phyloP scores from a whole-genome alignment of 257 asterid species.

The Salvia splendens region DNA sequence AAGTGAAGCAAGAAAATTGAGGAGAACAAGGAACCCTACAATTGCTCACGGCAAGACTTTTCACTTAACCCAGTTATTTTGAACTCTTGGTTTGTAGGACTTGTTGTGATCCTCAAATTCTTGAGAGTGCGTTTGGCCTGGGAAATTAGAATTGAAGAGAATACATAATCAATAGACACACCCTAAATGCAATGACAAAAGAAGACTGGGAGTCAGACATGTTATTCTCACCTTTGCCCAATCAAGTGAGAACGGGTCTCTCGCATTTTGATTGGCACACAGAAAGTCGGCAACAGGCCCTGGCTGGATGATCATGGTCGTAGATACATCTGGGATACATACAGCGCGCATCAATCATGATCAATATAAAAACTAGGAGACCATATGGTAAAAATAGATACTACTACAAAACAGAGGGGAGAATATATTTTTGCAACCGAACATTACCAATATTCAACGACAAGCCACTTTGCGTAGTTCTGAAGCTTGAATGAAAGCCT shows the following conservation, averaged over 20 bases:
- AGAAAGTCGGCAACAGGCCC: slow-evolving; percentile 77
- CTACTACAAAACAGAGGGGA: neutral
- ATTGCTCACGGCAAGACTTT: slow-evolving; percentile 65
- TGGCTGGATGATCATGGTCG: slow-evolving; percentile 87
- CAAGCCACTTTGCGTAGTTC: slow-evolving; percentile 82
- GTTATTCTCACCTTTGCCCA: slow-evolving; percentile 66
- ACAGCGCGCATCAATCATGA: slow-evolving; percentile 11
- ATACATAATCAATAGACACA: slow-evolving; percentile 9
- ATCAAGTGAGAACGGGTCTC: slow-evolving; percentile 72
- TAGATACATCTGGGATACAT: slow-evolving; percentile 64
- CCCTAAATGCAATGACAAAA: neutral
- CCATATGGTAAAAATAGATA: neutral
- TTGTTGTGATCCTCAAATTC: slow-evolving; percentile 72
- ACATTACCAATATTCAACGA: slow-evolving; percentile 78
- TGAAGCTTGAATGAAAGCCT: slow-evolving; percentile 89
- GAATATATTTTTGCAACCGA: neutral
- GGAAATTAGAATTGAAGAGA: slow-evolving; percentile 24
- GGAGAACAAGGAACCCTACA: slow-evolving; percentile 41
- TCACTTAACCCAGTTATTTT: slow-evolving; percentile 89
- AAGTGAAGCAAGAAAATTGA: slow-evolving; percentile 12
- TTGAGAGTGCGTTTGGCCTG: slow-evolving; percentile 81
- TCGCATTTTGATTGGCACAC: slow-evolving; percentile 72
- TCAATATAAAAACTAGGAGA: neutral
- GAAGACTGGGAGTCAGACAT: neutral
- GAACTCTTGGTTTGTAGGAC: slow-evolving; percentile 77